Evolutionary conservation across 176 grass and related monocot species (phyloP), one percentile per base, ranked within the genome.

Genomic region (Microstegium vimineum): DNA sequence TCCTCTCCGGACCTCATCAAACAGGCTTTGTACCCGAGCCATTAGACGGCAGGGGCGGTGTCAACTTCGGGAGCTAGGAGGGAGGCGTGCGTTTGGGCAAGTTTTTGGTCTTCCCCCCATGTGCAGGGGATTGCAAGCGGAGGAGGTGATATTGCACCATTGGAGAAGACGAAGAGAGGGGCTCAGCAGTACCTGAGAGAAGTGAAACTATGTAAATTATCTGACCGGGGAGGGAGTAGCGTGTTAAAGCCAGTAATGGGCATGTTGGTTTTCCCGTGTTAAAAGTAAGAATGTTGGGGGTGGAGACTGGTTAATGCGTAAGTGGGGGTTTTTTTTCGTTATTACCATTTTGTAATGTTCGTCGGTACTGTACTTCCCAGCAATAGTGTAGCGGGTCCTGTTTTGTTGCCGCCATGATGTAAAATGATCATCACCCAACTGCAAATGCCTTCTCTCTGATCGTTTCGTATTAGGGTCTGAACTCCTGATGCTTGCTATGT

Each of bases 21-120:
- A 37, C 74, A 92, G 87, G 92, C 84, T 97, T n/a, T 31, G 69
- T 92, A 2, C 92, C 95, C 1, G 95, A 97, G 13, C 92, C 81
- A 57, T 92, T 31, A 92, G 88, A 66, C 87, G 95, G 65, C 95
- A 94, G 87, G n/a, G 85, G 60, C 28, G 71, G 90, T 71, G 74
- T 86, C 62, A 87, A 69, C 89, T 92, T 97, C 26, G 84, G 88
- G 30, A 87, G 88, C 75, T 90, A 90, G 74, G 77, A 74, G 10
- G 15, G 46, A 38, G 66, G 69, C 15, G 8, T 10, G 11, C 5
- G 13, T 5, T n/a, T 22, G 68, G 13, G 60, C 46, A 33, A 51
- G 40, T 34, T 86, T 90, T 90, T 83, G 79, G 38, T 83, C 22
- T 36, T 76, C 74, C 74, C 43, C 25, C 25, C 45, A 42, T 27